Conservation (phyloP, 2,329 filamentous ascomycete genomes). For the Phaeosphaeria sp. region DNA sequence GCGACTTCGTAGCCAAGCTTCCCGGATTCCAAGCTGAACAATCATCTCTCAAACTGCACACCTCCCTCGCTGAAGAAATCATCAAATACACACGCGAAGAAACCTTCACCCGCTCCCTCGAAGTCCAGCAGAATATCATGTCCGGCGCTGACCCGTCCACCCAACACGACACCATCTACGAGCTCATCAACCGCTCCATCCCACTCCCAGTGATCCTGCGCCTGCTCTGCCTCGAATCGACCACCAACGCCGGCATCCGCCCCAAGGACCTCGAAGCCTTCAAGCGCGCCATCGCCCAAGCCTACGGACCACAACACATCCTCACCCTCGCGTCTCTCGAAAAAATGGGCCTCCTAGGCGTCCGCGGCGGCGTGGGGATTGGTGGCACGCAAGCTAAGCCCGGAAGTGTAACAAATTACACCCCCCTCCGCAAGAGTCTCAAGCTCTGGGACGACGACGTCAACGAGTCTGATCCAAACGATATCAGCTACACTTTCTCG, state of each 20-base stretch:
- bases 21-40: constrained; percentile 93
- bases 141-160: constrained; percentile 87
- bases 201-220: constrained; percentile 83
- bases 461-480: constrained; percentile 90
- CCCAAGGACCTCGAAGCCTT: constrained; percentile 89
- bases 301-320: constrained; percentile 94
- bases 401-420: constrained; percentile 77
- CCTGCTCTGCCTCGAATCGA: constrained; percentile 89
- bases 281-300: constrained; percentile 84
- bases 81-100: constrained; percentile 92
- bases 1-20: constrained; percentile 93
- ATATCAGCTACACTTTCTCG: constrained; percentile 97
- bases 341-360: constrained; percentile 84
- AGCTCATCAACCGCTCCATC: constrained; percentile 88
- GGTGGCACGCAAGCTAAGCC: constrained; percentile 39
- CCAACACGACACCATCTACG: constrained; percentile 89
- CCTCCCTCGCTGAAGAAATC: constrained; percentile 90
- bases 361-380: constrained; percentile 57
- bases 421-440: constrained; percentile 82
- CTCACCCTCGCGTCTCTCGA: constrained; percentile 88
- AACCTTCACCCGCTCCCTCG: constrained; percentile 83
- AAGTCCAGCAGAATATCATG: constrained; percentile 94
- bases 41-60: constrained; percentile 89
- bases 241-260: constrained; percentile 85
- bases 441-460: constrained; percentile 95